Base-by-base conservation (phyloP, 768 basidiomycete species). In the Podaxis sp. region DNA sequence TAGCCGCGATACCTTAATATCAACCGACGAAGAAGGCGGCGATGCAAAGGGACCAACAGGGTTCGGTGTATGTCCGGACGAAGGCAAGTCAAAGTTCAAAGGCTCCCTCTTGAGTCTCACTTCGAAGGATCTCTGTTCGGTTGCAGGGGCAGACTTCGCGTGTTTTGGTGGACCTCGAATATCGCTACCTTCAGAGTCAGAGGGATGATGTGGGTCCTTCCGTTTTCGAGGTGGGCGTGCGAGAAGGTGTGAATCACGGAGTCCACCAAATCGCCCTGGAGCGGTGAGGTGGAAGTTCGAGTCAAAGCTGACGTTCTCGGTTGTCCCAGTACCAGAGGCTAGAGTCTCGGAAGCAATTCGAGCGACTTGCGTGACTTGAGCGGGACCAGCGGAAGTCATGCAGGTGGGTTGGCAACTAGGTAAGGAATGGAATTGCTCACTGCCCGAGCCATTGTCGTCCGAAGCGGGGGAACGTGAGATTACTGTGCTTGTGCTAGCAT, bases 51-150 rank as follows among this genome's bases (percentile, higher is more conserved):
- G 19, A 4, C 22, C 22, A 25, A 9, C 22, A 9, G 5, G 49
- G 9, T 37, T 17, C 24, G 24, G 19, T 15, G 55, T 50, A 46
- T 64, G 54, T 17, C 68, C 68, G 4, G 73, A 68, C 13, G 65
- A 47, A 11, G 55, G 33, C 13, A 47, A 57, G 19, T 63, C 53
- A 56, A 71, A 73, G 24, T 59, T 67, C 37, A 82, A 71, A 24
- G 64, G 73, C 57, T 81, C 76, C 49, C 70, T 72, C 49, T 71
- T 74, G 51, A 79, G 68, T 55, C 70, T 77, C 56, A 82, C 67
- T 43, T 81, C 79, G 63, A 81, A 82, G 41, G 80, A 81, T 57
- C 74, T 77, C 29, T 80, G 76, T 64, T 81, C 77, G 37, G 75
- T 69, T 24, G 76, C 77, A 15, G 72, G 70, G 53, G 71, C 53